Evolutionary conservation across 2,329 filamentous ascomycete genomes (phyloP).

Genomic region (Westerdykella sp.): DNA sequence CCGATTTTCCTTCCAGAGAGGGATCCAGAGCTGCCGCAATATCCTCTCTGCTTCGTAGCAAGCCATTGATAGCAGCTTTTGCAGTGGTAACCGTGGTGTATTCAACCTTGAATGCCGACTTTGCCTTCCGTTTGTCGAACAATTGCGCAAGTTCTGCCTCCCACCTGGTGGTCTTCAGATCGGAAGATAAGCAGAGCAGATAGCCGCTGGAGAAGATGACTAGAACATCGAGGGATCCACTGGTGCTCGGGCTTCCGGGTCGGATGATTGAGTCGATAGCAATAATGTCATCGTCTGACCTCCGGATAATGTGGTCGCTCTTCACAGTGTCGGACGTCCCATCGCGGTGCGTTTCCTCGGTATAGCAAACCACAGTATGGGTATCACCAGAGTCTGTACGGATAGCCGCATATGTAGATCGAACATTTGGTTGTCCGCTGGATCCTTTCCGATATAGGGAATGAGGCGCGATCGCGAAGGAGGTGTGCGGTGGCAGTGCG

Average conservation of each 20-base stretch:
- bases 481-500: conserved; percentile 54
- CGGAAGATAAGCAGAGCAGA: conserved; percentile 55
- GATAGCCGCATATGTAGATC: conserved; percentile 53
- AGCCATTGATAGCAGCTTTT: conserved; percentile 38
- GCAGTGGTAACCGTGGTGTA: conserved; percentile 30
- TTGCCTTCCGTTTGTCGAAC: conserved; percentile 1
- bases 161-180: conserved; percentile 38
- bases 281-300: conserved; percentile 17
- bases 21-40: conserved; percentile 36
- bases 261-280: conserved; percentile 30
- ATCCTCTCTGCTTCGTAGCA: conserved; percentile 43
- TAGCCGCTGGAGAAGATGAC: conserved; percentile 56
- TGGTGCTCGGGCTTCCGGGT: conserved; percentile 10
- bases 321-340: conserved; percentile 29
- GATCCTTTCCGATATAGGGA: conserved; percentile 50
- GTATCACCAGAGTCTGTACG: conserved; percentile 39
- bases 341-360: conserved; percentile 42
- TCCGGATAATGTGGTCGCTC: conserved; percentile 23
- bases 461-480: conserved; percentile 52
- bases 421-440: conserved; percentile 40
- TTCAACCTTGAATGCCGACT: conserved; percentile 24
- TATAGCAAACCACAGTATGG: conserved; percentile 49
- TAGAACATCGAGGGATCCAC: conserved; percentile 45
- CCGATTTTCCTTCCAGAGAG: conserved; percentile 17
- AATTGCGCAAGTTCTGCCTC: conserved; percentile 16